Evolutionary conservation across 768 basidiomycete species (phyloP), one percentile per base, ranked within the genome.

Genomic region (Podaxis mareebaensis): DNA sequence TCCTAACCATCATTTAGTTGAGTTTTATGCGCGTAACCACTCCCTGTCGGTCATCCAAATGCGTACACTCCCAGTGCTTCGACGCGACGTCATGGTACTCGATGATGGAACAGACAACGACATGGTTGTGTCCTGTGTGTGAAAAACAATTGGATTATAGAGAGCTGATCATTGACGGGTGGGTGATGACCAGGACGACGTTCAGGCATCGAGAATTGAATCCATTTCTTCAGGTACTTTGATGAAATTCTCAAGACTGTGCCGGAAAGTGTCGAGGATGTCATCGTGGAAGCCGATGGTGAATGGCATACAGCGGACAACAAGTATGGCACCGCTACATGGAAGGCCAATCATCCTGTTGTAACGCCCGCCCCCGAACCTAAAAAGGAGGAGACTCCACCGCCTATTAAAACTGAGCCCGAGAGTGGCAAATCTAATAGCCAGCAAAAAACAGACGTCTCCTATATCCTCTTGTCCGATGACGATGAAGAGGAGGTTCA

Each of bases 21-120:
- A 94, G 93, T 51, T 97, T 91, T 73, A 85, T 89, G 74, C 91
- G 96, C 5, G 87, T 99, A 61, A 79, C 76, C 38, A 90, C 85
- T 0, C 96, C 97, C 7, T 89, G 92, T 72, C 91, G 96, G 33
- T 96, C 97, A 0, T 82, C 78, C n/a, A 80, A 82, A 64, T 99
- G 97, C 70, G 87, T 91, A 40, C 97, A 99, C 75, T 78, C 92
- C 6, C 92, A 95, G 68, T 99, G 97, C 73, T 99, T 99, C 75
- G 97, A 99, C 75, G 95, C 95, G 0, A 83, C 82, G 17, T 93
- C 92, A 44, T 99, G 95, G 95, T 93, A 91, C 70, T 89, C 90
- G 4, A 87, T 96, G 73, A 99, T 97, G 87, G 93, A 96, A 70
- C 90, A 93, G 76, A 98, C 95, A 8, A 97, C 96, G 2, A 95